These are phyloP conservation scores for Cladobotryum protrusum DNA, from an alignment of 2,329 filamentous ascomycete species.

Conservation along the genomic window DNA sequence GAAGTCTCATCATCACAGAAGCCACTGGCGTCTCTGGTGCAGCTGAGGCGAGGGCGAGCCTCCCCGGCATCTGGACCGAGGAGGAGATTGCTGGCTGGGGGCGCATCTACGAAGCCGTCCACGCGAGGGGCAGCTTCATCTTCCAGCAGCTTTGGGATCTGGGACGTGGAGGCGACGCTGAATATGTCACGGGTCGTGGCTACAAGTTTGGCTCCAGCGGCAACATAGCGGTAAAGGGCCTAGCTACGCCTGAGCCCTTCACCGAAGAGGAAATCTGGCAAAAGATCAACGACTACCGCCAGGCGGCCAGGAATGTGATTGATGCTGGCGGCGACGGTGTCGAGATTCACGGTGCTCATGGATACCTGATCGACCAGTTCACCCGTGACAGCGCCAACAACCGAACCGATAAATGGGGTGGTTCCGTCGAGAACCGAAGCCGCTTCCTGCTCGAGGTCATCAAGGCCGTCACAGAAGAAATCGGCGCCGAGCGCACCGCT, in stretches of 20 bases:
- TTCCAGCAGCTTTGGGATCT: constrained; percentile 61
- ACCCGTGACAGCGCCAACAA: constrained; percentile 45
- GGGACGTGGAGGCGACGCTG: constrained; percentile 39
- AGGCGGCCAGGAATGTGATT: constrained; percentile 50
- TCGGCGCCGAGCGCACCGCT: constrained; percentile 45
- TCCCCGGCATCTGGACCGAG: constrained; percentile 52
- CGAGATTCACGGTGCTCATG: constrained; percentile 52
- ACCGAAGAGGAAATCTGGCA: constrained; percentile 58
- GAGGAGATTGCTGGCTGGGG: constrained; percentile 57
- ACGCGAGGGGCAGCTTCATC: constrained; percentile 55
- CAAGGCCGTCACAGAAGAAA: constrained; percentile 32
- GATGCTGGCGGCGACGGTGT: constrained; percentile 64
- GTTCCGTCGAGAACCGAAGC: constrained; percentile 46
- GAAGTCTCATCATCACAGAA: constrained; percentile 39
- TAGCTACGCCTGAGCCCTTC: constrained; percentile 29
- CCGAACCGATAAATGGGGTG: constrained; percentile 49
- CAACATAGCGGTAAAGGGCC: not conserved
- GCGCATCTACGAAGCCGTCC: constrained; percentile 54
- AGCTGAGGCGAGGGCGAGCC: constrained; percentile 24
- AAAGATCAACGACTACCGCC: constrained; percentile 55
- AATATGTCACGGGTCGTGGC: not conserved
- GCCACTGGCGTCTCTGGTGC: constrained; percentile 37
- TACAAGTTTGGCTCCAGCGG: constrained; percentile 1
- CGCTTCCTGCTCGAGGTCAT: constrained; percentile 45
- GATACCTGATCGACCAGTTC: constrained; percentile 61